Base-by-base conservation (phyloP, 192 early-diverging fungal species). In the Helicostylum pulchrum region DNA sequence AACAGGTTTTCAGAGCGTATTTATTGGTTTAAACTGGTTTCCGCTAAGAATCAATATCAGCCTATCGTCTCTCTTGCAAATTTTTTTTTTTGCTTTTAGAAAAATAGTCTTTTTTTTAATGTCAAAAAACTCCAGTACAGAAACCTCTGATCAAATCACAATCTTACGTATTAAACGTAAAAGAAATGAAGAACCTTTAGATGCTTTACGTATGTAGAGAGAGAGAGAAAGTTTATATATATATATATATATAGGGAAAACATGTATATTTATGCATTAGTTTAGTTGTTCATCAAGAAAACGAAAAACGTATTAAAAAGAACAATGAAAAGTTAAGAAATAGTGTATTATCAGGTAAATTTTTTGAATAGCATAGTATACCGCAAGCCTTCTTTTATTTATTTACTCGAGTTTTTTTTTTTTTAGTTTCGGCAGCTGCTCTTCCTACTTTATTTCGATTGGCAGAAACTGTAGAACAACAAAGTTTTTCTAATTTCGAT, bases 81-180 rank as follows among this genome's bases (percentile, higher is more conserved):
- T 36, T 7, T 10, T 39, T 39, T 39, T 39, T 39, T 10, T 39
- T 5, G 5, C 4, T 39, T 39, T 39, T 39, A 3, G 2, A 2
- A 26, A 2, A 26, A 26, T 26, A 26, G 26, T 2, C 26, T 39
- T 39, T 39, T 39, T 39, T 9, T 5, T 10, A 39, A 39, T 39
- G 36, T 39, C 36, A 39, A 39, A 39, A 39, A 39, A 39, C 36
- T 10, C 5, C 1, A 39, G 36, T 23, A 11, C 44, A n/a, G 2
- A 64, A 10, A 56, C 21, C 15, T 61, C 42, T 6, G 68, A 67
- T 9, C 76, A 77, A 4, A 56, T 83, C 12, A 88, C 89, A 8
- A 84, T 91, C 39, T 71, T 91, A n/a, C 80, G 89, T 5, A 85
- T 91, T 64, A 91, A 91, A 70, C 84, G 89, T n/a, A 89, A 86